A percentile compares a stretch with the other conserved stretches of the same genome.
Conservation (phyloP, 192 early-diverging fungal genomes). For the Dissophora globulifera region DNA sequence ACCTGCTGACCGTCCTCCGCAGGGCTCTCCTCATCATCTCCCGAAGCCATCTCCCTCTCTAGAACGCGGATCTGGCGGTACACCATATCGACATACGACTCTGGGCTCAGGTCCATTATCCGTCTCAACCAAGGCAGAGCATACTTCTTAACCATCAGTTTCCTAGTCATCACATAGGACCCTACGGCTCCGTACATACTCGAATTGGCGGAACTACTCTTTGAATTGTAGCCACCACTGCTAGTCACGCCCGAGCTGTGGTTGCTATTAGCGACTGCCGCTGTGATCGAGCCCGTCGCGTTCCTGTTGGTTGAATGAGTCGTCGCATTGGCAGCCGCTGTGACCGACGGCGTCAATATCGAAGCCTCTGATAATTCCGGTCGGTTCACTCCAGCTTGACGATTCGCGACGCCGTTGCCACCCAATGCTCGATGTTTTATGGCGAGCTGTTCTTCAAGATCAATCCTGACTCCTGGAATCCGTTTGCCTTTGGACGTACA, state of each 20-base stretch:
- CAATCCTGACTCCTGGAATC: constrained; percentile 50
- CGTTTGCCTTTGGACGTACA: constrained; percentile 51
- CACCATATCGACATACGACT: constrained; percentile 47
- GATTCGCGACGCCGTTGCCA: background rate
- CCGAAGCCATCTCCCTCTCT: constrained; percentile 47
- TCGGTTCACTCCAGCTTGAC: background rate
- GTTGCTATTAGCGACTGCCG: background rate
- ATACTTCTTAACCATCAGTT: constrained; percentile 61
- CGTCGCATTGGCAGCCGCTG: background rate
- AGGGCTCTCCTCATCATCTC: background rate
- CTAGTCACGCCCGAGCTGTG: background rate
- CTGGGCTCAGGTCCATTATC: constrained; percentile 55
- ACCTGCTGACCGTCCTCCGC: constrained; percentile 22
- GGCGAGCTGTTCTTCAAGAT: constrained; percentile 36
- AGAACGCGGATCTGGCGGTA: constrained; percentile 57
- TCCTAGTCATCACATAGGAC: constrained; percentile 60
- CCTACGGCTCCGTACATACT: constrained; percentile 46
- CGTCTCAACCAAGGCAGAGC: constrained; percentile 57
- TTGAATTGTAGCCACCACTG: background rate
- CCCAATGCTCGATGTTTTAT: constrained; percentile 1
- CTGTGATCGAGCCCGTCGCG: constrained; percentile 2
- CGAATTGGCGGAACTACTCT: constrained; percentile 19
- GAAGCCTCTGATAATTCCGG: no score
- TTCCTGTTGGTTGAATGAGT: background rate
- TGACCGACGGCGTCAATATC: background rate